A percentile compares a stretch with the other conserved stretches of the same genome.
These are phyloP conservation scores for Pleoardoris graminearum DNA, from an alignment of 2,329 filamentous ascomycete species.

Conservation along the genomic window DNA sequence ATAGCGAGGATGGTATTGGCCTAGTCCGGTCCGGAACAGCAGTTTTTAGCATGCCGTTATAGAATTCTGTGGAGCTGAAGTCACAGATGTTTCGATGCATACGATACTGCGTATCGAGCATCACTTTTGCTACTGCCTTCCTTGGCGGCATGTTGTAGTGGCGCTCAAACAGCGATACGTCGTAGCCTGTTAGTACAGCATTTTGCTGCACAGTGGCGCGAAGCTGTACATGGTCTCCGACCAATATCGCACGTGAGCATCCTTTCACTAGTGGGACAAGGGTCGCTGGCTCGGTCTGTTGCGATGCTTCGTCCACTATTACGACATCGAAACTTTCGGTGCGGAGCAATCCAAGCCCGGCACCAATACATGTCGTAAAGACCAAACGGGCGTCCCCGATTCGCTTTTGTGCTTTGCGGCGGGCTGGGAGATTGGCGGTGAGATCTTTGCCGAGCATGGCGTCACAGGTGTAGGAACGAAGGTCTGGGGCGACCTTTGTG, in stretches of 20 bases:
- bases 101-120: conserved; percentile 53
- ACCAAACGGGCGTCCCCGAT: conserved; percentile 46
- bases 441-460: conserved; percentile 43
- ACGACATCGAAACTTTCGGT: conserved; percentile 46
- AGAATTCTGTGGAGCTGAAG: conserved; percentile 50
- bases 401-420: conserved; percentile 44
- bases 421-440: conserved; percentile 23
- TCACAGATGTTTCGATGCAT: conserved; percentile 49
- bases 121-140: conserved; percentile 37
- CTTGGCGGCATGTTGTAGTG: conserved; percentile 36
- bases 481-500: conserved; percentile 24
- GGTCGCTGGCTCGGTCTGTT: conserved; percentile 49
- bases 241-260: conserved; percentile 49
- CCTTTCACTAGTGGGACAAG: conserved; percentile 43
- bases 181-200: conserved; percentile 41
- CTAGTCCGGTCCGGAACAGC: conserved; percentile 28
- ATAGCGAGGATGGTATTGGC: conserved; percentile 26
- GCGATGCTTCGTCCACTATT: conserved; percentile 54
- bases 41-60: conserved; percentile 43
- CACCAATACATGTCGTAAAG: conserved; percentile 52
- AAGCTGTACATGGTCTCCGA: conserved; percentile 55
- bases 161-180: conserved; percentile 52
- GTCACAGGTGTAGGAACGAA: conserved; percentile 29
- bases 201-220: conserved; percentile 49
- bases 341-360: conserved; percentile 49